phyloP scores from a whole-genome alignment of 768 basidiomycete genomes.

The Cystofilobasidium bisporidii region DNA sequence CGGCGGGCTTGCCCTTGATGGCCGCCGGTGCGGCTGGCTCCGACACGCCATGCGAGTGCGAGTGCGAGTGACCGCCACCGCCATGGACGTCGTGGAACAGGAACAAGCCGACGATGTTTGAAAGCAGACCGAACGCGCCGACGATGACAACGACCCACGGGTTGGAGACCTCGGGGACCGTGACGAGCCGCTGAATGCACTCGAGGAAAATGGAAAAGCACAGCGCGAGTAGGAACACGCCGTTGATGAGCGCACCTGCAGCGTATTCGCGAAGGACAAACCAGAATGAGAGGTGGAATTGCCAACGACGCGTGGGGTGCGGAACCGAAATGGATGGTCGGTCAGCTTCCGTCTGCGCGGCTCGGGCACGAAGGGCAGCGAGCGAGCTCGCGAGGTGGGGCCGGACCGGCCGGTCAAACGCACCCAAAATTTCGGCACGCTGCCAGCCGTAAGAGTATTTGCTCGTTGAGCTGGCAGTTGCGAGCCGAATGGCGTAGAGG shows the following conservation, averaged over 20 bases:
- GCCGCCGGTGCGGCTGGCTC: constrained; percentile 19
- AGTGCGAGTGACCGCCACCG: constrained; percentile 48
- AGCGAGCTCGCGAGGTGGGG: neutral
- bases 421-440: constrained; percentile 78
- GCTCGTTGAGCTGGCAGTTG: constrained; percentile 40
- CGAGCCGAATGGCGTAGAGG: constrained; percentile 75
- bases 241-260: constrained; percentile 75
- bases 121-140: constrained; percentile 75
- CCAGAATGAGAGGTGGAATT: too few species aligned
- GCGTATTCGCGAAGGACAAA: too few species aligned
- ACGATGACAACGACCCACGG: constrained; percentile 82
- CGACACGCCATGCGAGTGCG: constrained; percentile 18
- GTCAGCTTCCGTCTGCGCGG: too few species aligned
- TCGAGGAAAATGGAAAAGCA: constrained; percentile 94
- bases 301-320: too few species aligned
- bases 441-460: constrained; percentile 99
- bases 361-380: neutral
- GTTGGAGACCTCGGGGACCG: constrained; percentile 75
- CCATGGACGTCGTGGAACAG: constrained; percentile 79
- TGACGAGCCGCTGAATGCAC: constrained; percentile 82
- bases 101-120: constrained; percentile 86
- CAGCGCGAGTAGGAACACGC: constrained; percentile 89
- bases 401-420: neutral
- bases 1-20: constrained; percentile 14
- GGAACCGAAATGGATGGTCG: too few species aligned